These are phyloP conservation scores for Tuber melanosporum DNA, from an alignment of 495 filamentous ascomycete genomes.

Conservation along the genomic window DNA sequence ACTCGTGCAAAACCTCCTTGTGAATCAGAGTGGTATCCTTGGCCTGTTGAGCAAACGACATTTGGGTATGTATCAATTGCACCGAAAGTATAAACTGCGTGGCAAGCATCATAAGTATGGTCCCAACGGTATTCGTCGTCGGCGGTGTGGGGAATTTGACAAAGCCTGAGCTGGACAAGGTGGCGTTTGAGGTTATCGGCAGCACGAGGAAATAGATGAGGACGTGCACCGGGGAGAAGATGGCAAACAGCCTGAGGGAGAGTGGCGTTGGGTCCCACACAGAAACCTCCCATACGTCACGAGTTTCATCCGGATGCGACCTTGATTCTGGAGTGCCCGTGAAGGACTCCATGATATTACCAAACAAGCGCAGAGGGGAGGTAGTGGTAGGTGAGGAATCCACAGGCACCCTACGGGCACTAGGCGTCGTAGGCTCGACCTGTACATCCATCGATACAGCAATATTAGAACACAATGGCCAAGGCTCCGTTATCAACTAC, in stretches of 20 bases:
- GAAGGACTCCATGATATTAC: conserved; percentile 55
- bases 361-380: conserved; percentile 72
- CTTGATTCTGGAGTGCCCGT: conserved; percentile 59
- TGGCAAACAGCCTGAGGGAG: conserved; percentile 72
- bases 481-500: background rate
- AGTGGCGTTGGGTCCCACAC: conserved; percentile 90
- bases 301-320: conserved; percentile 72
- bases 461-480: conserved; percentile 1
- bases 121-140: conserved; percentile 61
- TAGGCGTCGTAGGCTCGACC: conserved; percentile 64
- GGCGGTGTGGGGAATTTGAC: conserved; percentile 64
- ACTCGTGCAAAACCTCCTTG: conserved; percentile 88
- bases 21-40: conserved; percentile 80
- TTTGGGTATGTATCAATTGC: conserved; percentile 66
- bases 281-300: conserved; percentile 90
- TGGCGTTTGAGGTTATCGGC: conserved; percentile 65
- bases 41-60: conserved; percentile 69
- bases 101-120: conserved; percentile 70
- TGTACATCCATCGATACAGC: background rate
- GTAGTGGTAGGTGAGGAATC: conserved; percentile 74
- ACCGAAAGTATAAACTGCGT: conserved; percentile 65
- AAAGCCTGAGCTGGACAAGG: conserved; percentile 58
- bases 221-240: conserved; percentile 89
- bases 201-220: conserved; percentile 82
- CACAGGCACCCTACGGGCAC: conserved; percentile 80